Evolutionary conservation across 345 rosid species (phyloP), one percentile per base, ranked within the genome.

Genomic region (Brassica incana): DNA sequence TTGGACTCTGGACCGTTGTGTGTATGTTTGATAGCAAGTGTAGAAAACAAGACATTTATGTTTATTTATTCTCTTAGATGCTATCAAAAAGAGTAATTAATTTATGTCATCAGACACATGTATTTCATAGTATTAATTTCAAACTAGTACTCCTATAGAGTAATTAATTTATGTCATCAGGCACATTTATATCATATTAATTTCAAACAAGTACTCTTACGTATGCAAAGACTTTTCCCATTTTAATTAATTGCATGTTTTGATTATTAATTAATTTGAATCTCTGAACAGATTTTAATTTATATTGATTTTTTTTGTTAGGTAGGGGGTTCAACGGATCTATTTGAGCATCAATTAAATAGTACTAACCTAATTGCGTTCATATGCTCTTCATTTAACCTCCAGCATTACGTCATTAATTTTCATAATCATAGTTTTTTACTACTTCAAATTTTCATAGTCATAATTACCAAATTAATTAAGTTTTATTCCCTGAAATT

Each of bases 1-100:
- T 76, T 76, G 83, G 80, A 71, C 48, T 71, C 45, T 81, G 77
- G 35, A 81, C 80, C 80, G 73, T 66, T 81, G 77, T 71, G 73
- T 65, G 9, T 71, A 70, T 70, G 68, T 71, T 70, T 71, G 43
- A 45, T 62, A 80, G 70, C 79, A 70, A 52, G 56, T 80, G 56
- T 76, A 76, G 77, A 35, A 80, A 80, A 40, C 78, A 62, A 52
- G 7, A 69, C 71, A 50, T 74, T 79, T 25, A 27, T 32, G 65
- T 80, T 54, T 63, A 23, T 63, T 63, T 65, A 71, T 65, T 65
- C 73, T 43, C 71, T 70, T 76, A 66, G 72, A 76, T 66, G 35
- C 60, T 72, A 50, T n/a, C 18, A 50, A 50, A 50, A 50, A 50
- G 48, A 43, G 58, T 76, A 60, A 58, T 71, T 65, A 75, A 75